Base-by-base conservation (phyloP, 1,284 basidiomycete genomes). In the Schizopora paradoxa region DNA sequence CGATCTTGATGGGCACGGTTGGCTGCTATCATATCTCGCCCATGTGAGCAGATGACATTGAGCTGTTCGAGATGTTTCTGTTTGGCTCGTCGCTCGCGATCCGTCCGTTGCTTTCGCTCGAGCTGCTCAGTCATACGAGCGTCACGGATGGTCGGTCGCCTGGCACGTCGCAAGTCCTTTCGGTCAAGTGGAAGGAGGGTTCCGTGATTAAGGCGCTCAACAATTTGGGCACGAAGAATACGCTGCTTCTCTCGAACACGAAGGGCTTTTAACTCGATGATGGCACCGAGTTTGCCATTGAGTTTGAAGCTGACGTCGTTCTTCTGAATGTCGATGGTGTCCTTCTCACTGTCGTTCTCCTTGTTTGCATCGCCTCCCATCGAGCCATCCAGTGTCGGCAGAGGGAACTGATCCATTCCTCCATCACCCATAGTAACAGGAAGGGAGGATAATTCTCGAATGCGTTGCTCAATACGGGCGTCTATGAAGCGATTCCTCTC, bases 61-160 rank as follows among this genome's bases (percentile, higher is more conserved):
- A 99, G 86, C 61, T 98, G 94, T 58, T 95, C 91, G 59, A 96
- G 79, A 60, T 99, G 96, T 61, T 96, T 94, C 70, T 93, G 88
- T 66, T 98, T 96, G 39, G 93, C 93, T 27, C 91, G 82, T 42
- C 86, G 83, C 66, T 99, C 95, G 18, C 94, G 83, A 54, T 99
- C 94, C 5, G 80, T 75, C 21, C 94, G 86, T 63, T 99, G 96
- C 61, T 89, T 86, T 48, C 92, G 77, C 67, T 99, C 96, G 11
- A 89, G 79, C 54, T 83, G 78, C 66, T 99, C 96, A 2, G 91
- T 97, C 63, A 78, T 80, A 29, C 91, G 85, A 14, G 92, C 91
- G 60, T 98, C 94, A 13, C 91, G 83, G 27, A 97, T 71, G 0
- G 85, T 86, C 23, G 91, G 90, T 60, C 94, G 95, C 56, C 91